Evolutionary conservation across 73 alveolate species (phyloP).

Genomic region (Tetrahymena malaccensis): DNA sequence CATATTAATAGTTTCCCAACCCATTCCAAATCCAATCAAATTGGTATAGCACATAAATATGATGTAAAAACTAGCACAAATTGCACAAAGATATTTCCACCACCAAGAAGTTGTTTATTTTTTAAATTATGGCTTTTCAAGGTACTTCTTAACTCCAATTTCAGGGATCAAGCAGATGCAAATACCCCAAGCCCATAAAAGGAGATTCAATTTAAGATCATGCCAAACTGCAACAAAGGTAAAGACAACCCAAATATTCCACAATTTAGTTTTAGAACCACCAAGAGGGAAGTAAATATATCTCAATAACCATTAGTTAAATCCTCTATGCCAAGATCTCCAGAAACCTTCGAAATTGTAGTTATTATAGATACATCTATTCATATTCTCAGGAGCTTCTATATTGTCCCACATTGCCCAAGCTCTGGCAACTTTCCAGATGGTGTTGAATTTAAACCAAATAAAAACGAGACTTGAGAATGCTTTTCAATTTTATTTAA

Average conservation of each 20-base stretch:
- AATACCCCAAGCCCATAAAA: constrained; percentile 87
- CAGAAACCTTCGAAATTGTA: constrained; percentile 80
- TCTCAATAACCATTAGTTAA: constrained; percentile 83
- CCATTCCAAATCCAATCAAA: constrained; percentile 76
- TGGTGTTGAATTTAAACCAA: constrained; percentile 66
- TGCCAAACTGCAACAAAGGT: constrained; percentile 86
- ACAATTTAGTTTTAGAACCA: constrained; percentile 60
- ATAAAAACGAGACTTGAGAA: constrained; percentile 20
- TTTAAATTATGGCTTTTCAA: constrained; percentile 34
- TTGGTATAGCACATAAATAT: constrained; percentile 63
- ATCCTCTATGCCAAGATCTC: constrained; percentile 89
- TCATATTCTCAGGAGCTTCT: constrained; percentile 81
- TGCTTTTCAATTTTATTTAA: background rate
- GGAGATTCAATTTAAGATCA: constrained; percentile 68
- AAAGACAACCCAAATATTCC: constrained; percentile 73
- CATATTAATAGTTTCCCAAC: constrained; percentile 45
- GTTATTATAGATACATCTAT: constrained; percentile 76
- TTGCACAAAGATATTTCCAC: constrained; percentile 53
- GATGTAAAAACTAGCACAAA: constrained; percentile 54
- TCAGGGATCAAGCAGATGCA: constrained; percentile 75
- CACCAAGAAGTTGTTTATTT: constrained; percentile 37
- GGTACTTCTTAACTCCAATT: constrained; percentile 53
- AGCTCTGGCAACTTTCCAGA: constrained; percentile 79
- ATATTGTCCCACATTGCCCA: constrained; percentile 84
- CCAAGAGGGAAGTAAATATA: constrained; percentile 89